Percentiles rank a stretch among this genome's conserved stretches.
Evolutionary conservation across 345 rosid species (phyloP).

Genomic region (Rhodamnia rubescens): DNA sequence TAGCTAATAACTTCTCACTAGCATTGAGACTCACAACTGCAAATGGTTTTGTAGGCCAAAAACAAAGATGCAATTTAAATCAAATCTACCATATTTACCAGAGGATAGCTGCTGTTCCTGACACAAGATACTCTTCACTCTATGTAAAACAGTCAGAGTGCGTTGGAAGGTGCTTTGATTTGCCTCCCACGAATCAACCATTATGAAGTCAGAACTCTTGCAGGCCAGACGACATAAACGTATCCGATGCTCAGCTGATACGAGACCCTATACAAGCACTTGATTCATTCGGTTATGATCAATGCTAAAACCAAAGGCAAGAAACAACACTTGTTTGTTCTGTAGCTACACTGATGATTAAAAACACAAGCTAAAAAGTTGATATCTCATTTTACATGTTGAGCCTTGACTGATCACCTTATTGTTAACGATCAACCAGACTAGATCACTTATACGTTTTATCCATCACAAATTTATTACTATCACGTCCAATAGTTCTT

Average conservation of each 20-base stretch:
- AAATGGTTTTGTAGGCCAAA: background rate
- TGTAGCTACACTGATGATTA: background rate
- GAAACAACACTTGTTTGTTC: background rate
- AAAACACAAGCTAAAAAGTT: background rate
- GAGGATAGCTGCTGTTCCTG: constrained; percentile 11
- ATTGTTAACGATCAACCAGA: background rate
- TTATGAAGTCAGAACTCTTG: constrained; percentile 63
- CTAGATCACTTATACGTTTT: background rate
- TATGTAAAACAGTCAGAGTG: constrained; percentile 43
- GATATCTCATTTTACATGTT: background rate
- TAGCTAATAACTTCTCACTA: background rate
- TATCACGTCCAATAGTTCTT: background rate
- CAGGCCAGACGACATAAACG: constrained; percentile 68
- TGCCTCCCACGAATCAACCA: constrained; percentile 98
- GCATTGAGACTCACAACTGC: background rate
- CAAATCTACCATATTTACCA: constrained; percentile 18
- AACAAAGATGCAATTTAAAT: background rate
- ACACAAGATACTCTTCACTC: constrained; percentile 42
- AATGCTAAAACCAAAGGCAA: background rate
- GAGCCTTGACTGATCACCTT: background rate
- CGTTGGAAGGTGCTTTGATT: constrained; percentile 63
- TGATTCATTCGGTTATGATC: background rate
- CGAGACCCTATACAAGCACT: constrained; percentile 43
- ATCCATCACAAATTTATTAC: background rate
- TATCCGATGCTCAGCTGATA: constrained; percentile 60